Percentiles rank a stretch among this genome's conserved stretches.
Evolutionary conservation across 148 eudicot genomes (phyloP).

Genomic region (Fagopyrum homotropicum): DNA sequence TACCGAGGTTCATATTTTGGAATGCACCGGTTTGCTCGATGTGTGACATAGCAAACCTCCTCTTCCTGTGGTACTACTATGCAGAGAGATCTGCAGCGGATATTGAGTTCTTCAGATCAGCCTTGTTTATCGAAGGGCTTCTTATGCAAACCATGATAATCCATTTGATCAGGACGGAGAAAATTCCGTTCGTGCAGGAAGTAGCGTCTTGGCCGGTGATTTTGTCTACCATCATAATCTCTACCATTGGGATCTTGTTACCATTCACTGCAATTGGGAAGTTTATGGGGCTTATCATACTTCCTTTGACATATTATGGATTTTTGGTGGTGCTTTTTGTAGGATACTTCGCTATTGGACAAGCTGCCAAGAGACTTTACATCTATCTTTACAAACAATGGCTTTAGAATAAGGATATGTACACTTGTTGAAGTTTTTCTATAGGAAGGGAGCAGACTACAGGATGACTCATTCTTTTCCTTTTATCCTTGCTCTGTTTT

Average conservation of each 20-base stretch:
- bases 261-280: conserved; percentile 25
- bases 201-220: conserved; percentile 48
- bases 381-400: conserved; percentile 35
- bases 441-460: not conserved
- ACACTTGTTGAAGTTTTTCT: not conserved
- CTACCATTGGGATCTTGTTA: conserved; percentile 28
- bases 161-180: conserved; percentile 44
- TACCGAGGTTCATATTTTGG: conserved; percentile 38
- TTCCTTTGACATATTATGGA: conserved; percentile 35
- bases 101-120: conserved; percentile 23
- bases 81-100: not conserved
- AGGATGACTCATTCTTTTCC: not conserved
- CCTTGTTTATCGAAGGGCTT: conserved; percentile 41
- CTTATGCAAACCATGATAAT: conserved; percentile 46
- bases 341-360: conserved; percentile 36
- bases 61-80: conserved; percentile 37
- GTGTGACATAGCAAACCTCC: conserved; percentile 26
- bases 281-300: conserved; percentile 24
- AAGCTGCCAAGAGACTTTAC: conserved; percentile 37
- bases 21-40: conserved; percentile 39
- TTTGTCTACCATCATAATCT: conserved; percentile 30
- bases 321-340: conserved; percentile 35
- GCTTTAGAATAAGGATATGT: conserved; percentile 26
- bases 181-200: conserved; percentile 43
- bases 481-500: not conserved